A percentile compares a stretch with the other conserved stretches of the same genome.
phyloP scores from a whole-genome alignment of 2,329 filamentous ascomycete genomes.

The Ophiosphaerella narmari region DNA sequence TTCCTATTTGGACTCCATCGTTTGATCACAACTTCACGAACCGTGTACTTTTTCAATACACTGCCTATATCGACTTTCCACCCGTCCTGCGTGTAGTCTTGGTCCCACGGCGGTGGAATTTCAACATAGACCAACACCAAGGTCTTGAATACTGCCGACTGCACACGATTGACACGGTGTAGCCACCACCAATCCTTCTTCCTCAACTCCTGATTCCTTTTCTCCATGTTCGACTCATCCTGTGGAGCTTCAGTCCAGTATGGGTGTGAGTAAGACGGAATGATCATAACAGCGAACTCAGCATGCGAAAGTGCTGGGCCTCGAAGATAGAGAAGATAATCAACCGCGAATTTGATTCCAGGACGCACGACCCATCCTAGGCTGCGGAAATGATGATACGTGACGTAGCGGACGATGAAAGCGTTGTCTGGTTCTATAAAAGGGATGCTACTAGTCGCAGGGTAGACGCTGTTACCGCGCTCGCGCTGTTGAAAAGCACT shows the following conservation, averaged over 20 bases:
- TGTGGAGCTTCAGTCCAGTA: conserved; percentile 66
- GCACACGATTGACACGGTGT: conserved; percentile 85
- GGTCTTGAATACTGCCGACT: conserved; percentile 88
- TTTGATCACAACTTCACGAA: conserved; percentile 80
- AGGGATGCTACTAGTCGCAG: conserved; percentile 11
- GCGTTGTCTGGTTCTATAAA: conserved; percentile 73
- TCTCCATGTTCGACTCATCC: conserved; percentile 56
- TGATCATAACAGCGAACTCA: conserved; percentile 83
- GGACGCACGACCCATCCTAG: conserved; percentile 92
- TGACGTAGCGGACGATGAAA: conserved; percentile 84
- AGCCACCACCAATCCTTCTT: conserved; percentile 76
- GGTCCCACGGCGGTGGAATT: conserved; percentile 69
- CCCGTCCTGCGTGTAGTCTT: conserved; percentile 46
- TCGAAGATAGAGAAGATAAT: conserved; percentile 91
- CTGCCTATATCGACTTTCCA: conserved; percentile 61
- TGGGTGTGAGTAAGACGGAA: conserved; percentile 78
- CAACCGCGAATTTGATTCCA: conserved; percentile 92
- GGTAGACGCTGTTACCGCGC: conserved; percentile 6
- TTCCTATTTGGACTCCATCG: conserved; percentile 86
- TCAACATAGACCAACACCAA: conserved; percentile 90
- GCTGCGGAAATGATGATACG: conserved; percentile 95
- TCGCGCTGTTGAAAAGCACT: conserved; percentile 19
- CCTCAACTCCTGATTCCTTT: conserved; percentile 49
- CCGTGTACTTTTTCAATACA: conserved; percentile 70
- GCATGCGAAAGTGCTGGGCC: conserved; percentile 95